A percentile compares a stretch with the other conserved stretches of the same genome.
Conservation (phyloP, 2,329 filamentous ascomycete species). For the Diaporthe amygdali region DNA sequence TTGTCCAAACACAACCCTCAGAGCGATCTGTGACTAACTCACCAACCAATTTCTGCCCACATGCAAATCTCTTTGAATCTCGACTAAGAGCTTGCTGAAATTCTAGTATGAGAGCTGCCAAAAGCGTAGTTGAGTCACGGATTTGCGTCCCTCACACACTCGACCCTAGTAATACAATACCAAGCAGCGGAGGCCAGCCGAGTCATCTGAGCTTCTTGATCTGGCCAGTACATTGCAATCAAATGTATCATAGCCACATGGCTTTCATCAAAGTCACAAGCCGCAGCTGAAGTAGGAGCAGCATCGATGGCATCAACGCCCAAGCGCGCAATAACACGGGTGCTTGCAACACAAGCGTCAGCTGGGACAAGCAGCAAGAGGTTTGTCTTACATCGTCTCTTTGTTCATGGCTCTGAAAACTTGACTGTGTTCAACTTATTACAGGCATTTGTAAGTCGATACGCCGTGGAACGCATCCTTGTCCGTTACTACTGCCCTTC, state of each 20-base stretch:
- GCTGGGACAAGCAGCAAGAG: not conserved
- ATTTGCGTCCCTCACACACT: not conserved
- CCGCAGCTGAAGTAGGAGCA: not conserved
- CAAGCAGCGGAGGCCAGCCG: not conserved
- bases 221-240: not conserved
- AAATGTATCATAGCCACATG: too few relatives aligned
- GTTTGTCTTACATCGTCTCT: not conserved
- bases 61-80: not conserved
- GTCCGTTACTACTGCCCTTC: not conserved
- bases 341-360: not conserved
- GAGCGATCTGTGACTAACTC: not conserved
- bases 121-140: not conserved
- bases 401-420: not conserved
- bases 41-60: too few relatives aligned
- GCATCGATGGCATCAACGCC: not conserved
- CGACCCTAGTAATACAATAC: not conserved
- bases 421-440: not conserved
- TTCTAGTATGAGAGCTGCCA: not conserved
- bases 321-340: not conserved
- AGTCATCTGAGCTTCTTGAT: not conserved
- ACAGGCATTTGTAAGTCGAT: not conserved
- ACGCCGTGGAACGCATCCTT: not conserved
- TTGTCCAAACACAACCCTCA: not conserved
- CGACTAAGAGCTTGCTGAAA: not conserved
- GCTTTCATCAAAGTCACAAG: not conserved